Base-by-base conservation (phyloP, 805 yeast genomes). In the baker's yeast (Saccharomyces cerevisiae) region DNA sequence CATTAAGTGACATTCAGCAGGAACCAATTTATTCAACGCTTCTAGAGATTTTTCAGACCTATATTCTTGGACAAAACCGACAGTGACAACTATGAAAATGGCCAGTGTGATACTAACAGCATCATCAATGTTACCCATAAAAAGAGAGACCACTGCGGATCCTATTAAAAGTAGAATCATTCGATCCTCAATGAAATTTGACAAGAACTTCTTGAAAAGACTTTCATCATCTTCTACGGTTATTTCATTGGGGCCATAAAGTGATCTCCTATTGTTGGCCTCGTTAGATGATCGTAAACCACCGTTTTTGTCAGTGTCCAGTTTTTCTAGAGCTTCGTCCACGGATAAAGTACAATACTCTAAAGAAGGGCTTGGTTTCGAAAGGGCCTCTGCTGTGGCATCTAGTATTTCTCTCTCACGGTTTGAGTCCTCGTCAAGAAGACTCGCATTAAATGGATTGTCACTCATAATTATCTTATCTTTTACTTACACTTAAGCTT, bases 11-110 rank as follows among this genome's bases (percentile, higher is more conserved):
- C 97, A 96, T 67, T 87, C 89, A n/a, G 96, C 97, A 1, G 99
- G 99, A 6, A 94, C 97, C 61, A 94, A 78, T 66, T 87, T 87
- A 69, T 87, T 91, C 56, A 94, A 78, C 0, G 98, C 98, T 69
- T 91, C 96, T 55, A 94, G 75, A 4, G 97, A 88, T 75, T 94
- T 87, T 66, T 94, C 99, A 1, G 96, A 88, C 64, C 97, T 79
- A 66, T 91, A 91, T 70, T 94, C 99, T 73, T 94, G 99, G 31
- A 94, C 91, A 73, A 94, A 94, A 0, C 99, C 99, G 41, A 94
- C 99, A 1, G 94, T 82, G 11, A 94, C 97, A 31, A 94, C 99
- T 61, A 94, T 91, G 47, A 88, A 63, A 50, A 94, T 89, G 3
- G 99, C 99, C 58, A 91, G 75, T 0, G 97, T 85, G 61, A 94